Conservation (phyloP, 148 eudicot species). For the Diospyros lotus region DNA sequence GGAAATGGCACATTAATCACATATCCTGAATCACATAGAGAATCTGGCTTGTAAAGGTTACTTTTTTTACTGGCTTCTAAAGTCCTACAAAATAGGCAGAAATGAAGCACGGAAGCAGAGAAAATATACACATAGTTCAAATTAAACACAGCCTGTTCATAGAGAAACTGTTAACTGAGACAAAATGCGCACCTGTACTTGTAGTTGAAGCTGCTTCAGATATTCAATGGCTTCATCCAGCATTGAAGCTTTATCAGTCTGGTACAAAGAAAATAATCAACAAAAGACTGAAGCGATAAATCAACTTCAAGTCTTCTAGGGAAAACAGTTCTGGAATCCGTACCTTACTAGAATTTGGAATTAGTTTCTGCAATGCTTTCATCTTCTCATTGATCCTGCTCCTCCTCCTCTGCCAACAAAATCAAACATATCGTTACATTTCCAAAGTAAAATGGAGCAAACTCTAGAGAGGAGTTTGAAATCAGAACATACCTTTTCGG, state of each 20-base stretch:
- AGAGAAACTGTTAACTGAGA: not conserved
- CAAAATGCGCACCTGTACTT: slow-evolving; percentile 61
- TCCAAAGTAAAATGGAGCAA: not conserved
- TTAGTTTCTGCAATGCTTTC: slow-evolving; percentile 79
- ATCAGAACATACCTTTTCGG: slow-evolving; percentile 59
- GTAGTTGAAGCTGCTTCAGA: slow-evolving; percentile 78
- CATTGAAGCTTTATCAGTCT: slow-evolving; percentile 97
- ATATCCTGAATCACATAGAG: not conserved
- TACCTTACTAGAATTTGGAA: slow-evolving; percentile 87
- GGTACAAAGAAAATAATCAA: slow-evolving; percentile 16
- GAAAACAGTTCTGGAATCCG: not conserved
- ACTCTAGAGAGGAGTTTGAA: not conserved
- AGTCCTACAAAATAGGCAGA: not conserved
- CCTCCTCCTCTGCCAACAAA: slow-evolving; percentile 66
- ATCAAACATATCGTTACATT: slow-evolving; percentile 3
- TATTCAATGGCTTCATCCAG: slow-evolving; percentile 92
- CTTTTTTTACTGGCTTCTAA: not conserved
- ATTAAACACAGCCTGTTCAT: not conserved
- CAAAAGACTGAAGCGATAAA: not conserved
- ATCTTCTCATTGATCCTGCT: slow-evolving; percentile 75
- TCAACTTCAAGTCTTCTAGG: not conserved
- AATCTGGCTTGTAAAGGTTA: not conserved
- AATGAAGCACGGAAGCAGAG: not conserved
- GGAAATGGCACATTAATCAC: no score
- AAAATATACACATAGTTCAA: not conserved